Base-by-base conservation (phyloP, 2,329 filamentous ascomycete genomes). In the Dothiorella sarmentorum region DNA sequence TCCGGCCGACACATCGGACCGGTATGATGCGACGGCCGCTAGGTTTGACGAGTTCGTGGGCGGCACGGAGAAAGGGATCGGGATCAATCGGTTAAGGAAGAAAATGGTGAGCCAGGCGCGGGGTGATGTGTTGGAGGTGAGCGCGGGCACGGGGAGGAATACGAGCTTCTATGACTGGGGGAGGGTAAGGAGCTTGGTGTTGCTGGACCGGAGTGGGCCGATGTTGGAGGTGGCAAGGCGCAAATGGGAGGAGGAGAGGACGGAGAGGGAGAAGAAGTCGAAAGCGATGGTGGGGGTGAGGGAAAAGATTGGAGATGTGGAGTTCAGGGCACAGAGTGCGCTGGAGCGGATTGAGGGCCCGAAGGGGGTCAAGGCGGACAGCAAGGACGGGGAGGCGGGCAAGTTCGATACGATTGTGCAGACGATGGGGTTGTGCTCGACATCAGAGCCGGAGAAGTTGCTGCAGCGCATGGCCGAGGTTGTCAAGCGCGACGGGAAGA, bases 391-490 rank as follows among this genome's bases (percentile, higher is more conserved):
- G 11, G 56, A 37, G 37, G 27, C 7, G 26, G 57, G 38, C 15
- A 35, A 45, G 20, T 81, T 78, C 65, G 77, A 80, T 58, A 79
- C 77, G 1, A 76, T 81, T 37, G 66, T 81, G 44, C 78, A 81
- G 65, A 80, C 78, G 3, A 80, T 80, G 76, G 78, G 78, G 5
- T 67, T 81, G 7, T 81, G 78, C 68, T 79, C 76, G 33, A 80
- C 77, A 24, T 67, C 73, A 6, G 69, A 75, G 49, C 78, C 78
- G 2, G 72, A 73, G 31, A 68, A 69, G 59, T 67, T 80, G 43
- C 67, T 81, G 22, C 68, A 68, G 63, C 80, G 77, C 61, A 70
- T 81, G 37, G 75, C 73, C 24, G 68, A 75, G 26, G 69, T 67
- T 5, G 69, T 72, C 9, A 77, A 77, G 53, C 72, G 74, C 17